Evolutionary conservation across 148 eudicot genomes (phyloP).

Genomic region (Simmondsia chinensis): DNA sequence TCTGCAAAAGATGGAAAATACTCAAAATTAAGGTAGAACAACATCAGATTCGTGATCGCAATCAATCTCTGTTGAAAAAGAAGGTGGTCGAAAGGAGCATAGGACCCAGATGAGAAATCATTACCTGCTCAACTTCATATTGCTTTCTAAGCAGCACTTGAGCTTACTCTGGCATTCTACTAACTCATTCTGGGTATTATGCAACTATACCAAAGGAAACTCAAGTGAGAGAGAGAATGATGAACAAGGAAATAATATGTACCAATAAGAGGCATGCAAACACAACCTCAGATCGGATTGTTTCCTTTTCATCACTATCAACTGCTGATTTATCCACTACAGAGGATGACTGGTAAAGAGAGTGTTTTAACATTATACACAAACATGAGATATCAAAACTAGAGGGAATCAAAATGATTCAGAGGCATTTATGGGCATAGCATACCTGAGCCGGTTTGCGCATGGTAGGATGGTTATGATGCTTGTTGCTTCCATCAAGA

Average conservation of each 20-base stretch:
- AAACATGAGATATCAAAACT: not conserved
- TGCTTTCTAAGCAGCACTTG: constrained; percentile 55
- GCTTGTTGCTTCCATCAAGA: constrained; percentile 40
- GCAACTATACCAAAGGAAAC: constrained; percentile 34
- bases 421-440: not conserved
- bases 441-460: constrained; percentile 30
- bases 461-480: constrained; percentile 18
- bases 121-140: constrained; percentile 52
- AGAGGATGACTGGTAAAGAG: constrained; percentile 1
- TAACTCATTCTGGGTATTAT: constrained; percentile 38
- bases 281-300: constrained; percentile 43
- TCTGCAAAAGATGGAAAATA: constrained; percentile 28
- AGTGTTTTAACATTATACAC: not conserved
- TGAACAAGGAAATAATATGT: not conserved
- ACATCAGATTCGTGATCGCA: not conserved
- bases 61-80: too few species aligned
- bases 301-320: constrained; percentile 19
- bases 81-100: too few species aligned
- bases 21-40: not conserved
- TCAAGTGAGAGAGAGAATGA: constrained; percentile 6
- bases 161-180: constrained; percentile 57
- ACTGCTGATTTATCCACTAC: constrained; percentile 26
- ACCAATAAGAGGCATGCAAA: not conserved
- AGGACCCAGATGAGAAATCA: not conserved
- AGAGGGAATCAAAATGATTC: not conserved